Base-by-base conservation (phyloP, 257 asterid genomes). In the Galeopsis tetrahit region DNA sequence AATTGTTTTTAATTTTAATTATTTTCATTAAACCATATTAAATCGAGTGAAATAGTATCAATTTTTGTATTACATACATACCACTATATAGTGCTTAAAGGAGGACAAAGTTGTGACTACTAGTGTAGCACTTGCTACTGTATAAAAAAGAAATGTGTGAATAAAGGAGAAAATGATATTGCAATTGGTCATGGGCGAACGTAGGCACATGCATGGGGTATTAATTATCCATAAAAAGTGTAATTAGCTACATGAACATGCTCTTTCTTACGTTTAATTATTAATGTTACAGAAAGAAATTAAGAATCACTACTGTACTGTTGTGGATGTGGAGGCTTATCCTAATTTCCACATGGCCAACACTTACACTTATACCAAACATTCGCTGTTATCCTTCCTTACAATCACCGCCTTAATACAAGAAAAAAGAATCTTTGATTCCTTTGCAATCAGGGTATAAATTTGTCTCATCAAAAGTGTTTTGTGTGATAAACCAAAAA, bases 281-380 rank as follows among this genome's bases (percentile, higher is more conserved):
- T 21, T 21, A 21, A 21, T 21, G 28, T 21, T 21, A 21, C 28
- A 21, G 28, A 21, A 21, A 21, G 28, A 21, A 21, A 21, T 21
- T 21, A 21, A 21, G 28, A 21, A 21, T 21, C 28, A 21, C 28
- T 21, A 21, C 28, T 21, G 28, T 21, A 21, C 28, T 21, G 28
- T 21, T 0, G 1, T 21, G 28, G 28, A 21, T 21, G 28, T 51
- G 64, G 57, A 34, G 17, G 60, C 28, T 58, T 35, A 46, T 77
- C 77, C 80, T 43, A 15, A 71, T 58, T 73, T 70, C 31, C 83
- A 75, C 83, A 70, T 75, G 80, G 58, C 6, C 17, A n/a, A 70
- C 77, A 75, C 68, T 64, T 34, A 28, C 51, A 58, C 9, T 14
- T 64, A 34, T 21, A 40, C 63, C 75, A 14, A 32, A 68, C 28